A percentile compares a stretch with the other conserved stretches of the same genome.
phyloP scores from a whole-genome alignment of 768 basidiomycete genomes.

The Russula abietina region DNA sequence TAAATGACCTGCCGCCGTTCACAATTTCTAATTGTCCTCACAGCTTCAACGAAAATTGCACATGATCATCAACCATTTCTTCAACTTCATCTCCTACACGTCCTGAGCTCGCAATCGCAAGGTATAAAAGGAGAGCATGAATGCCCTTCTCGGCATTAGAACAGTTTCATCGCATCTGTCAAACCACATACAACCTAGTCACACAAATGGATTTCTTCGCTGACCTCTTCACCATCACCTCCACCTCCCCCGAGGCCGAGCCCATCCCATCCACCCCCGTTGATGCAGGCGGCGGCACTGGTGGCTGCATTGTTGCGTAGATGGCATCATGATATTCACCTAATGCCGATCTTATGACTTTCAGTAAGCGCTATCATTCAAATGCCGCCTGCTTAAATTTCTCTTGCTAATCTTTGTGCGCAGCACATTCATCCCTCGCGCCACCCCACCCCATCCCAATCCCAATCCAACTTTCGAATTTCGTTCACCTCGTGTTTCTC shows the following conservation, averaged over 20 bases:
- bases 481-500: neutral
- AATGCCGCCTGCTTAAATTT: neutral
- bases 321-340: neutral
- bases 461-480: too few species aligned
- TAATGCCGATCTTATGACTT: neutral
- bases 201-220: slow-evolving; percentile 1
- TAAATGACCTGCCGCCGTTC: too few species aligned
- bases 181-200: too few species aligned
- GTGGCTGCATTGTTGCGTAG: neutral
- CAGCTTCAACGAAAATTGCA: too few species aligned
- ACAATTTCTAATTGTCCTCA: too few species aligned
- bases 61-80: too few species aligned
- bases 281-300: neutral
- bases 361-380: neutral
- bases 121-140: too few species aligned
- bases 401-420: neutral
- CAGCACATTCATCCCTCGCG: neutral
- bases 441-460: neutral
- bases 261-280: neutral
- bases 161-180: too few species aligned
- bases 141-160: too few species aligned
- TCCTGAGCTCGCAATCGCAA: too few species aligned
- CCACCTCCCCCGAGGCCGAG: neutral
- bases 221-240: neutral
- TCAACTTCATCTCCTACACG: too few species aligned